A percentile compares a stretch with the other conserved stretches of the same genome.
Conservation (phyloP, 225 moss, liverwort and hornwort genomes). For the Physcomitrellopsis africana region DNA sequence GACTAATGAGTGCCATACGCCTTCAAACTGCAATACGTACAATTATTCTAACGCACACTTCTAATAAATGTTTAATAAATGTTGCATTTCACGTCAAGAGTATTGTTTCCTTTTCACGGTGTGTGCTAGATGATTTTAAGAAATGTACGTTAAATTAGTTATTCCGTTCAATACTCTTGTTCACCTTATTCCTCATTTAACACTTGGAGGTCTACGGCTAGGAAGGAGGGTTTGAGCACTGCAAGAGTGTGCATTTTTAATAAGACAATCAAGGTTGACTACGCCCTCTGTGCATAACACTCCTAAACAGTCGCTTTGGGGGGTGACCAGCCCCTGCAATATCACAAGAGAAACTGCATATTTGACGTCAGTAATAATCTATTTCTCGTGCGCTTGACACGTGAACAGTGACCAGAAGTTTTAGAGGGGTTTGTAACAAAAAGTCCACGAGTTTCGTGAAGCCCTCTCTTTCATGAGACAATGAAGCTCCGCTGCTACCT, state of each 20-base stretch:
- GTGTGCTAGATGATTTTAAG: too few relatives aligned
- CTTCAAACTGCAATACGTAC: neutral
- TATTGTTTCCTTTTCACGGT: too few relatives aligned
- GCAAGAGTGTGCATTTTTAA: neutral
- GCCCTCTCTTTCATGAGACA: neutral
- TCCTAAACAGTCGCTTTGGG: neutral
- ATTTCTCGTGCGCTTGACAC: neutral
- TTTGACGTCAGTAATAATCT: too few relatives aligned
- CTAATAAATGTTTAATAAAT: too few relatives aligned
- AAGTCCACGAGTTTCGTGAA: conserved; percentile 12
- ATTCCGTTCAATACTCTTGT: too few relatives aligned
- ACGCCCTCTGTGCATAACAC: neutral
- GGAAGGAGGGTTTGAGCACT: neutral
- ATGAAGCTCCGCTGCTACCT: too few relatives aligned
- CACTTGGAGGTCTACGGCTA: neutral
- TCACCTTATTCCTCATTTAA: neutral
- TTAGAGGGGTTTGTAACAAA: conserved; percentile 25
- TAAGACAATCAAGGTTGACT: neutral
- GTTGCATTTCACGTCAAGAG: too few relatives aligned
- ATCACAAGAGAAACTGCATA: too few relatives aligned
- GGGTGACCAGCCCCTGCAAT: neutral
- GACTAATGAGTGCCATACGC: too few relatives aligned
- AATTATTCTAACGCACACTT: too few relatives aligned
- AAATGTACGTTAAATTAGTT: too few relatives aligned
- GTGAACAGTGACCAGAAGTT: neutral